Evolutionary conservation across 2,329 filamentous ascomycete genomes (phyloP), one percentile per base, ranked within the genome.

Genomic region (Colletotrichum incanum): DNA sequence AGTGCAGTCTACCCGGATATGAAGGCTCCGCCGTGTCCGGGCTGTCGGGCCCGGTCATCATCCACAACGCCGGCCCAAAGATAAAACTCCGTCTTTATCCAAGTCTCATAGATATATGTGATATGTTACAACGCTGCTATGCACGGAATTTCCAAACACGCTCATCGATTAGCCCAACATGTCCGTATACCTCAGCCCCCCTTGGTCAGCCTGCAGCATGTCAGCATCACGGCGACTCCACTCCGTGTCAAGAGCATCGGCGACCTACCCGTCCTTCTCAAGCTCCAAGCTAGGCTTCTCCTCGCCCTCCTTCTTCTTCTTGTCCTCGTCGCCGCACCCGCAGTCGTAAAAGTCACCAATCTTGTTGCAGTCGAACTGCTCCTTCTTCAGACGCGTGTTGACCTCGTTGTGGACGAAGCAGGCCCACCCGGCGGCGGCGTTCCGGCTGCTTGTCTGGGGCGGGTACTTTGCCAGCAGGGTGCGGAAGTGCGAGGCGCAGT

Each of bases 281-380:
- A 74, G 69, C 66, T 75, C 68, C 28, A 67, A n/a, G 39, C 67
- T 67, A 20, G 71, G 34, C 62, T 73, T 73, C 43, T 76, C 60
- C 7, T 58, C 65, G 5, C 26, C 37, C 59, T 76, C 74, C 70
- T 78, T 77, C 77, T 82, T 84, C 74, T 86, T 84, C 76, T 86
- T 85, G 23, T 86, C 86, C 72, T 91, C 90, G n/a, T 92, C 91
- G 18, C 90, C 91, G 77, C 91, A 93, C 0, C 91, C 91, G 77
- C 91, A 93, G 78, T 93, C 91, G 80, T 93, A 93, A 78, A 92
- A 91, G 76, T 93, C 91, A 20, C 91, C 91, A 77, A 93, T 91
- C 39, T 90, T 89, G 70, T 85, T 88, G 76, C 91, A 93, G 80
- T 93, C 90, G 76, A 93, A 93, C 16, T 86, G 72, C 5, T 85